A percentile compares a stretch with the other conserved stretches of the same genome.
Evolutionary conservation across 768 basidiomycete species (phyloP).

Genomic region (Calocybe indica): DNA sequence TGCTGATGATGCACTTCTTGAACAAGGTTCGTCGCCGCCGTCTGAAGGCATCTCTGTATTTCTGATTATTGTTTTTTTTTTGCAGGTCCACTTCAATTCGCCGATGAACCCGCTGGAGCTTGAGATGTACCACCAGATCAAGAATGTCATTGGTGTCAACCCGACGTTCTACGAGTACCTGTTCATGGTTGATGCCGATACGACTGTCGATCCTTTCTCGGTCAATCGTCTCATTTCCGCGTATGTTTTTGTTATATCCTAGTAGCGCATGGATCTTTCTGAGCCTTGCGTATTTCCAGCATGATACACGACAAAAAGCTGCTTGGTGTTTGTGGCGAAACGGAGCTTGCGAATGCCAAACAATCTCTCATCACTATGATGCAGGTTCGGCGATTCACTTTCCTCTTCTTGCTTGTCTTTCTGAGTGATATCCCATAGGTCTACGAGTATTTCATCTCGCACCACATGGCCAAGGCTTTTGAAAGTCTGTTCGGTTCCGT

Average conservation of each 20-base stretch:
- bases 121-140: conserved; percentile 99
- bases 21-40: conserved; percentile 61
- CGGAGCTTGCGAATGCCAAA: conserved; percentile 86
- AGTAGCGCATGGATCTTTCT: neutral
- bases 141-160: conserved; percentile 99
- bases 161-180: conserved; percentile 97
- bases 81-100: conserved; percentile 89
- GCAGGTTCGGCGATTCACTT: conserved; percentile 49
- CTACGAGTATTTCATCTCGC: conserved; percentile 98
- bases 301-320: conserved; percentile 97
- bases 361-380: conserved; percentile 96
- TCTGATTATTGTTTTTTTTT: neutral
- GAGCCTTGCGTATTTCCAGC: conserved; percentile 30
- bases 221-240: conserved; percentile 90
- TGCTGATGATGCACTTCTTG: conserved; percentile 94
- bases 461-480: conserved; percentile 98
- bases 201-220: conserved; percentile 82
- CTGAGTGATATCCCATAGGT: conserved; percentile 41
- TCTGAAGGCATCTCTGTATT: conserved; percentile 2
- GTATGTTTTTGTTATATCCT: conserved; percentile 40
- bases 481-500: conserved; percentile 96
- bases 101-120: conserved; percentile 96
- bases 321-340: conserved; percentile 94
- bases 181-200: conserved; percentile 93
- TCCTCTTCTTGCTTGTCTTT: neutral